Base-by-base conservation (phyloP, 2,329 filamentous ascomycete genomes). In the Lithohypha guttulata region DNA sequence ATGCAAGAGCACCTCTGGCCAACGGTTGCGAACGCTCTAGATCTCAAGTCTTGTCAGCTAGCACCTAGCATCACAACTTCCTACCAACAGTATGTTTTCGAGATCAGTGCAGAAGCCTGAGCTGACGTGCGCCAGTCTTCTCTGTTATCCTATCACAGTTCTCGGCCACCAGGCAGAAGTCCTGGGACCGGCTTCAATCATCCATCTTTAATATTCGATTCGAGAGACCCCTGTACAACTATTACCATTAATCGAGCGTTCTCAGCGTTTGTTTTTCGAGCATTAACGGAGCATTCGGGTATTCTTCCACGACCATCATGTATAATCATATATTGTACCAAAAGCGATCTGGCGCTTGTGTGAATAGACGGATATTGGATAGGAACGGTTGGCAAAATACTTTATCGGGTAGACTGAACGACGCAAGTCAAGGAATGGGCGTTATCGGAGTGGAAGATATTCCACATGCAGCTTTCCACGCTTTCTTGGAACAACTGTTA, bases 221-320 rank as follows among this genome's bases (percentile, higher is more conserved):
- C 43, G 14, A 42, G 45, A 51, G 39, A 50, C 48, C 49, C 49
- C 49, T 52, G 49, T 52, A 52, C 48, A 52, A 52, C 33, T 52
- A 52, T 39, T 41, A 17, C 31, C 41, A 48, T 41, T 41, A 37
- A 44, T 44, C 25, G 42, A 42, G 49, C 49, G 45, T 50, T 50
- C 34, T 43, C 45, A 45, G 47, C 47, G 48, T 44, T n/a, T n/a
- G n/a, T 38, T 40, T 40, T 41, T 30, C 37, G 18, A 42, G 44
- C 48, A 51, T 46, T 39, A 34, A 43, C 42, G 45, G 47, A 43
- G 44, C 47, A 44, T 38, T 14, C 34, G 20, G 28, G 29, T 8
- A 18, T 15, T 39, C 39, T 45, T 26, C 41, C 39, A 50, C 44
- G 49, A 49, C 30, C 35, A 43, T 50, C 40, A 38, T 52, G 49